Evolutionary conservation across 2,329 filamentous ascomycete genomes (phyloP).

Genomic region (Amesomyces nigricolor): DNA sequence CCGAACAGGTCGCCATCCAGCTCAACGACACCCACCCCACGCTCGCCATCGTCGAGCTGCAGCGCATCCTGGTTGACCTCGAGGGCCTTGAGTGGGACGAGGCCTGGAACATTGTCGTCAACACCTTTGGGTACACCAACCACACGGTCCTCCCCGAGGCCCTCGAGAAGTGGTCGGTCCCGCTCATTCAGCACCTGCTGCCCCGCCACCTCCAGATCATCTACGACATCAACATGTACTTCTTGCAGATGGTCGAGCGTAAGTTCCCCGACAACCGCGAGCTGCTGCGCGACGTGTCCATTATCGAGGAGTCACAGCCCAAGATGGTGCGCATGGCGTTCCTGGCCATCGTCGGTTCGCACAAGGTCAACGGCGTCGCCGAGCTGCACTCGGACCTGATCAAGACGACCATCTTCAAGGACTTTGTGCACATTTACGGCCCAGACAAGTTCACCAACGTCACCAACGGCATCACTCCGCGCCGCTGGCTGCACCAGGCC

Average conservation of each 20-base stretch:
- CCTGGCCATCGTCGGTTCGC: conserved; percentile 90
- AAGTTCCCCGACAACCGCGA: conserved; percentile 86
- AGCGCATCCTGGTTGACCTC: conserved; percentile 82
- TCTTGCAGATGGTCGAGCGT: conserved; percentile 86
- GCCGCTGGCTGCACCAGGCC: conserved; percentile 94
- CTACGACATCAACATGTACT: conserved; percentile 94
- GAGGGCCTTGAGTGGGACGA: conserved; percentile 92
- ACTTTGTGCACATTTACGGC: conserved; percentile 92
- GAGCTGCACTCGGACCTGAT: conserved; percentile 97
- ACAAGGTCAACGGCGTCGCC: conserved; percentile 98
- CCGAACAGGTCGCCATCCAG: conserved; percentile 93
- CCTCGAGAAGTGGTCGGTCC: conserved; percentile 96
- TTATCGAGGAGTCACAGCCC: conserved; percentile 92
- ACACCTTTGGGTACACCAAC: conserved; percentile 93
- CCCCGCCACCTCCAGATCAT: conserved; percentile 95
- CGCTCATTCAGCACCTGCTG: conserved; percentile 83
- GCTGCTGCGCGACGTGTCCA: conserved; percentile 79
- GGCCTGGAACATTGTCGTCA: conserved; percentile 76
- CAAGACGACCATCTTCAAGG: conserved; percentile 99
- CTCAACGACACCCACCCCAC: conserved; percentile 98
- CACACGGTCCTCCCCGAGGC: conserved; percentile 97
- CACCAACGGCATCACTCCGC: conserved; percentile 94
- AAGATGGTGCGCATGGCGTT: conserved; percentile 99
- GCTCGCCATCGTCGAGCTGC: conserved; percentile 89
- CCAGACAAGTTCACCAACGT: conserved; percentile 98